Evolutionary conservation across 495 filamentous ascomycete species (phyloP).

Genomic region (Aspergillus affinis): DNA sequence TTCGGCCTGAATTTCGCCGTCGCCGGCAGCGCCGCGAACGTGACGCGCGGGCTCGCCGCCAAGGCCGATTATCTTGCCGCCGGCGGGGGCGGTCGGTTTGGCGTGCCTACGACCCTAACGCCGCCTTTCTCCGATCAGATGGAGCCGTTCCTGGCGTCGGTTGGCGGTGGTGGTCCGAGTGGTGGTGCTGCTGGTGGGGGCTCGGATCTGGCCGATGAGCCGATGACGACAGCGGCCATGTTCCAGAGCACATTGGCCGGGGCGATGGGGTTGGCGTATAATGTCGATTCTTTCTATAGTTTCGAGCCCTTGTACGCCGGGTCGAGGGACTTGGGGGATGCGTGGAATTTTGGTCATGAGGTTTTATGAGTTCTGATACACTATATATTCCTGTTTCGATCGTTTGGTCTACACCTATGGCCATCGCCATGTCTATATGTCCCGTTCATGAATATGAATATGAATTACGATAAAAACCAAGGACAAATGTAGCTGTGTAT

Average conservation of each 20-base stretch:
- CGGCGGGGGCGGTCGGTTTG: not conserved
- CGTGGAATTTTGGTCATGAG: not conserved
- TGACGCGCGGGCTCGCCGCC: constrained; percentile 30
- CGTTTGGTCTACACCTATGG: no score
- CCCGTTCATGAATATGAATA: no score
- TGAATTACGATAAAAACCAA: no score
- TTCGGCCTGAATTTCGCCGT: constrained; percentile 45
- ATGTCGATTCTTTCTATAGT: not conserved
- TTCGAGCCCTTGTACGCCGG: constrained; percentile 1
- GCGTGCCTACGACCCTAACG: not conserved
- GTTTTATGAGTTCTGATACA: not conserved
- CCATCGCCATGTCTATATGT: no score
- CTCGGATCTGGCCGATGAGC: not conserved
- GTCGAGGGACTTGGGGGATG: not conserved
- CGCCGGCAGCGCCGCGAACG: constrained; percentile 40
- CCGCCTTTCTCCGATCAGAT: not conserved
- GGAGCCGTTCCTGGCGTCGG: not conserved
- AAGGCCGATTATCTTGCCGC: constrained; percentile 28
- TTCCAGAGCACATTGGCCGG: constrained; percentile 1
- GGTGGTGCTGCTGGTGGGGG: not conserved
- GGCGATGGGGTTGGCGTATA: not conserved
- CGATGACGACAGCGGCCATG: not conserved
- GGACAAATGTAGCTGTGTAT: no score
- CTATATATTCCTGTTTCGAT: no score
- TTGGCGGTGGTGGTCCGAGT: not conserved